Percentiles rank a stretch among this genome's conserved stretches.
phyloP scores from a whole-genome alignment of 129 eudicot genomes.

The Centella asiatica region DNA sequence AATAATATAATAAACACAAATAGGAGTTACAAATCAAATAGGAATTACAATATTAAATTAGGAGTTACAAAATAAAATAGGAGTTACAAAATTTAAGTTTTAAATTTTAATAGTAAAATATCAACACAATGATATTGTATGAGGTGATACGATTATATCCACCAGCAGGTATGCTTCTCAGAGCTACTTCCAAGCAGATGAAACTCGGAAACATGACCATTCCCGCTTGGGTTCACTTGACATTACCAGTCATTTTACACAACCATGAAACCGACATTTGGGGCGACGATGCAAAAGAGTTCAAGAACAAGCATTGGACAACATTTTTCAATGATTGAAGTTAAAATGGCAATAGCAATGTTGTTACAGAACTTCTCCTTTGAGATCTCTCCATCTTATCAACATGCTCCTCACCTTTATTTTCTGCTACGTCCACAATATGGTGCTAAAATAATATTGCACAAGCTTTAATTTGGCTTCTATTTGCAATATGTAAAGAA shows the following conservation, averaged over 20 bases:
- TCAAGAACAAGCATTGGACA: slow-evolving; percentile 55
- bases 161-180: slow-evolving; percentile 21
- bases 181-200: slow-evolving; percentile 27
- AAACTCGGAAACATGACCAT: slow-evolving; percentile 37
- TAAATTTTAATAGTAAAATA: too few relatives aligned
- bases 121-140: slow-evolving; percentile 36
- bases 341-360: slow-evolving; percentile 35
- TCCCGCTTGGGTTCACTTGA: slow-evolving; percentile 32
- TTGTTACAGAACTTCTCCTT: slow-evolving; percentile 40
- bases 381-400: slow-evolving; percentile 48
- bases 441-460: slow-evolving; percentile 41
- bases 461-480: not conserved
- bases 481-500: too few relatives aligned
- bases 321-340: slow-evolving; percentile 48
- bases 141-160: slow-evolving; percentile 61
- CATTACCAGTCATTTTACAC: slow-evolving; percentile 24
- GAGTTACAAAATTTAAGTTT: too few relatives aligned
- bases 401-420: slow-evolving; percentile 33
- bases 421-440: slow-evolving; percentile 36
- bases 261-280: slow-evolving; percentile 43
- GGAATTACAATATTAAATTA: too few relatives aligned
- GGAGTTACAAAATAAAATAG: too few relatives aligned
- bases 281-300: slow-evolving; percentile 47
- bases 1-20: too few relatives aligned
- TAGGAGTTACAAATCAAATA: too few relatives aligned